phyloP scores from a whole-genome alignment of 2,329 filamentous ascomycete species.

The Paraphoma chrysanthemicola region DNA sequence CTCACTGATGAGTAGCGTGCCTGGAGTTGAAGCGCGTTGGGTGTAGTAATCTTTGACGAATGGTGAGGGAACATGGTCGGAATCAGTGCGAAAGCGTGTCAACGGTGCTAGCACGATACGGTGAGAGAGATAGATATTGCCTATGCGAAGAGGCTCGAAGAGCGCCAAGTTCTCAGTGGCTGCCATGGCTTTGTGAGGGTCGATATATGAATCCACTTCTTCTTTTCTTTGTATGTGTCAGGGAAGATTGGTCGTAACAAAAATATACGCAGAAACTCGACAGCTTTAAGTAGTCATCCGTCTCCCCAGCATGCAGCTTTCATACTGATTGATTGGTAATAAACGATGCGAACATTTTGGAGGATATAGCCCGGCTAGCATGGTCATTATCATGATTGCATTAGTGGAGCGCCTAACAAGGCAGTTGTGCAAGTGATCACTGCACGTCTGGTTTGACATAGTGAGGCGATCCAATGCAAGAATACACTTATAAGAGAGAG shows the following conservation, averaged over 20 bases:
- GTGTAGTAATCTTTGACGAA: constrained; percentile 58
- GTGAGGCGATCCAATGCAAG: no score
- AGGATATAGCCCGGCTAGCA: not conserved
- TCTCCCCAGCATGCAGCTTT: not conserved
- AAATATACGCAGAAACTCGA: no score
- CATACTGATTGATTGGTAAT: not conserved
- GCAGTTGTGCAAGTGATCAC: not conserved
- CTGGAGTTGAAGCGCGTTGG: constrained; percentile 57
- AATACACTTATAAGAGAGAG: no score
- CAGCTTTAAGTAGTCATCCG: not conserved
- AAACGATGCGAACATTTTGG: not conserved
- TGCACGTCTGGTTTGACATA: not conserved
- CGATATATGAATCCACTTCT: not conserved
- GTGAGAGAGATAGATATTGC: constrained; percentile 31
- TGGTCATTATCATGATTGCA: not conserved
- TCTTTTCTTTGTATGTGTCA: not conserved
- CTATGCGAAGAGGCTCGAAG: constrained; percentile 39
- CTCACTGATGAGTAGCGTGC: constrained; percentile 66
- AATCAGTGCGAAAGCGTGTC: constrained; percentile 48
- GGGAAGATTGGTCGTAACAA: no score
- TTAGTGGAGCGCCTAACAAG: not conserved
- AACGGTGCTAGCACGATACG: constrained; percentile 43
- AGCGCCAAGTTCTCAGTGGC: constrained; percentile 11
- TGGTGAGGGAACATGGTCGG: constrained; percentile 53
- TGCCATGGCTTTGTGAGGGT: not conserved